phyloP scores from a whole-genome alignment of 2,329 filamentous ascomycete species.

The Nigrospora sphaerica region DNA sequence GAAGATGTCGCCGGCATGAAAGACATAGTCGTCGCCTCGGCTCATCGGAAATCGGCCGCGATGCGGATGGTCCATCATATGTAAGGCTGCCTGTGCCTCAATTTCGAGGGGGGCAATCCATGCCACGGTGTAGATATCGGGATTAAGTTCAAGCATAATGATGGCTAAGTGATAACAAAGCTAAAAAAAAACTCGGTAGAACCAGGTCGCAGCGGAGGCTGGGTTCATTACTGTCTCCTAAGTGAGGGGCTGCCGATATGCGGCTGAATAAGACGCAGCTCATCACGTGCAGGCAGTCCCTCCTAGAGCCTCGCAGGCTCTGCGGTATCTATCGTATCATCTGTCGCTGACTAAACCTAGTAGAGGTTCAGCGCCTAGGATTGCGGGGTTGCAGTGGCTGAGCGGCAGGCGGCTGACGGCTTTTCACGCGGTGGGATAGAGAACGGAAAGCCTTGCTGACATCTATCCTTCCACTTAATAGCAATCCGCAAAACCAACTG shows the following conservation, averaged over 20 bases:
- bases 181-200: not conserved
- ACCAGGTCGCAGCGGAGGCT: not conserved
- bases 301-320: not conserved
- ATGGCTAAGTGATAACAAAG: too few relatives aligned
- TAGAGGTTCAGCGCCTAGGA: too few relatives aligned
- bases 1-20: conserved; percentile 24
- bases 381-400: too few relatives aligned
- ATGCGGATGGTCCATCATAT: conserved; percentile 25
- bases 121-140: conserved; percentile 22
- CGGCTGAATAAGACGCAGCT: not conserved
- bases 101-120: conserved; percentile 31
- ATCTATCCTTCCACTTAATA: too few relatives aligned
- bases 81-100: conserved; percentile 25
- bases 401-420: too few relatives aligned
- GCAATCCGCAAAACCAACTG: too few relatives aligned
- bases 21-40: conserved; percentile 28
- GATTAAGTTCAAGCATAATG: conserved; percentile 3
- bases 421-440: too few relatives aligned
- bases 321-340: not conserved
- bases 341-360: too few relatives aligned
- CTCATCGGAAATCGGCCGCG: conserved; percentile 19
- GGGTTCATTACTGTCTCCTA: not conserved
- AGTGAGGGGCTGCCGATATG: not conserved
- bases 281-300: not conserved
- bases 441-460: too few relatives aligned